A percentile compares a stretch with the other conserved stretches of the same genome.
Conservation (phyloP, 2,329 filamentous ascomycete species). For the Alternaria viburni region DNA sequence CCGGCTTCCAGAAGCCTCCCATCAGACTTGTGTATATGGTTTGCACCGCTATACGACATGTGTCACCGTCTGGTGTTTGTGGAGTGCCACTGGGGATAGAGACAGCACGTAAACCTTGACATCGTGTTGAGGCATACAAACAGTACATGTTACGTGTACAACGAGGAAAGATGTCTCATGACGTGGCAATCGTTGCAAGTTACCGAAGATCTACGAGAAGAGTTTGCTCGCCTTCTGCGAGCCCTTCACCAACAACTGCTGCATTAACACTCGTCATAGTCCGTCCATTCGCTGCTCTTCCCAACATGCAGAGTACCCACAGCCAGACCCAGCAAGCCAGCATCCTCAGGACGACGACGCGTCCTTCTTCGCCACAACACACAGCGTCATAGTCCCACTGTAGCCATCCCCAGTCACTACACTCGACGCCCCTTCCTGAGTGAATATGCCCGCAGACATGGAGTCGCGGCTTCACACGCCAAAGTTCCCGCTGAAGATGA, state of each 20-base stretch:
- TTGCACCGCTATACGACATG: not conserved
- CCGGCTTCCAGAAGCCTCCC: not conserved
- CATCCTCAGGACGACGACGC: conserved; percentile 21
- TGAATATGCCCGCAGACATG: conserved; percentile 89
- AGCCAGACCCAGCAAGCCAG: not conserved
- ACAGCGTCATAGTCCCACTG: conserved; percentile 70
- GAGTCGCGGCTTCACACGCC: conserved; percentile 71
- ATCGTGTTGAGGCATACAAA: not conserved
- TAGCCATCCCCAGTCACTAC: conserved; percentile 72
- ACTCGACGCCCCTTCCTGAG: conserved; percentile 69
- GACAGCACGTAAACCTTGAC: not conserved
- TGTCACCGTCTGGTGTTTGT: not conserved
- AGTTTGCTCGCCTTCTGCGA: not conserved
- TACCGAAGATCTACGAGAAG: conserved; percentile 1
- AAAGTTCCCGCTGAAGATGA: conserved; percentile 70
- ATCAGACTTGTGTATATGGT: not conserved
- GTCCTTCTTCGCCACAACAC: conserved; percentile 30
- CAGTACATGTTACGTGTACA: not conserved
- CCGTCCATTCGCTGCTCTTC: not conserved
- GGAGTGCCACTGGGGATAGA: not conserved
- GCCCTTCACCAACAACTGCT: conserved; percentile 3
- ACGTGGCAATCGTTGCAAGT: not conserved
- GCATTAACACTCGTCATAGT: conserved; percentile 18
- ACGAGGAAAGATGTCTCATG: not conserved
- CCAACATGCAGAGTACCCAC: conserved; percentile 4